A percentile compares a stretch with the other conserved stretches of the same genome.
phyloP scores from a whole-genome alignment of 495 filamentous ascomycete species.

The Penicillium egyptiacum region DNA sequence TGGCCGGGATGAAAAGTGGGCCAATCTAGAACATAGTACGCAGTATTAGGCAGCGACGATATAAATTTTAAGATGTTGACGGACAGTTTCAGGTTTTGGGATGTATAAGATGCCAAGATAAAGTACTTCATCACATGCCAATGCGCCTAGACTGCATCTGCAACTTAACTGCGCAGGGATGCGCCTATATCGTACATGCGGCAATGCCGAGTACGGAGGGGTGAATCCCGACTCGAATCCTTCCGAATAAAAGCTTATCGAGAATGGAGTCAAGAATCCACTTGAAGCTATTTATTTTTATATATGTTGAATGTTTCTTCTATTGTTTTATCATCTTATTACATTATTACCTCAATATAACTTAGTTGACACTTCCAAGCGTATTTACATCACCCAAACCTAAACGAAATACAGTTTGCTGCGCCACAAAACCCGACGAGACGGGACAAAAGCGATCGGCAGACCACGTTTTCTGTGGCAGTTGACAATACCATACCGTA shows the following conservation, averaged over 20 bases:
- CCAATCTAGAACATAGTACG: slow-evolving; percentile 7
- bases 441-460: slow-evolving; percentile 1
- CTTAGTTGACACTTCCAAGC: not conserved
- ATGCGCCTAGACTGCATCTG: not conserved
- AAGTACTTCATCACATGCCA: not conserved
- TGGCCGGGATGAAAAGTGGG: slow-evolving; percentile 26
- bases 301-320: not conserved
- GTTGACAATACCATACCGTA: slow-evolving; percentile 12
- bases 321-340: no score
- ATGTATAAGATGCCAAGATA: not conserved
- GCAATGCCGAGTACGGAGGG: not conserved
- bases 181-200: no score
- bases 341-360: not conserved
- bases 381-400: not conserved
- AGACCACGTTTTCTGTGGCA: slow-evolving; percentile 14
- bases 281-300: not conserved
- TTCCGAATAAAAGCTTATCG: not conserved
- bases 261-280: not conserved
- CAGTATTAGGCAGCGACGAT: slow-evolving; percentile 1
- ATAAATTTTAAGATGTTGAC: not conserved
- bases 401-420: slow-evolving; percentile 1
- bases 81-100: not conserved
- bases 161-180: not conserved
- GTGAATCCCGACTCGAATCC: not conserved
- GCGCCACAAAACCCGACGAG: slow-evolving; percentile 6